Evolutionary conservation across 164 flowering plant genomes (phyloP), one percentile per base, ranked within the genome.

Genomic region (Berberis thunbergii): DNA sequence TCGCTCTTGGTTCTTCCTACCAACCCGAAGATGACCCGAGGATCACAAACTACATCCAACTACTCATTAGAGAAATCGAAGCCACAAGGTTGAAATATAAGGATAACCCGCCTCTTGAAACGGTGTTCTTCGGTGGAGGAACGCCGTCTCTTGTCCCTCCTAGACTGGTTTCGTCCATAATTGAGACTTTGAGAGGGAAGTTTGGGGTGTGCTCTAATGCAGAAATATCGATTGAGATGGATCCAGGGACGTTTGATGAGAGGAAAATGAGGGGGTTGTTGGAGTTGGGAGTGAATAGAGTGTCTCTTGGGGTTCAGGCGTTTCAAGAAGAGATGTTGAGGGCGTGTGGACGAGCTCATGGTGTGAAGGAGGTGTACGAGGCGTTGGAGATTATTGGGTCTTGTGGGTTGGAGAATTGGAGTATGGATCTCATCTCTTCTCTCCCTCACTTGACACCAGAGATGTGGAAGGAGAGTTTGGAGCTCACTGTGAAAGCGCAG

Each of bases 141-240:
- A 94, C 99, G 38, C 97, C 97, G 39, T 91, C 99, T 40, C 84
- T 94, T 0, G 96, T 91, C 49, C 91, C 97, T 2, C 96, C 99
- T 2, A 73, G 57, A 77, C 83, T 91, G 3, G 86, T 94, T 41
- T 66, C 76, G 0, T 62, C 66, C 9, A 72, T 94, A 44, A 62
- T 94, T 43, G 86, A 86, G 4, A 54, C 76, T 1, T 62, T 94
- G 80, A 78, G 75, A 7, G 61, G 52, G 50, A 94, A 82, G 62
- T 89, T 86, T 53, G 96, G 96, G 62, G 41, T 88, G 74, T 52
- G 72, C 72, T 59, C 43, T 41, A 68, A 76, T 75, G 90, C 87
- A 57, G 97, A 94, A 66, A 77, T 94, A 55, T 89, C 95, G 1
- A 94, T 91, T 75, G 97, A 91, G 62, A 91, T 94, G 91, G 99